Percentiles rank a stretch among this genome's conserved stretches.
Evolutionary conservation across 148 eudicot genomes (phyloP).

Genomic region (Fagopyrum esculentum): DNA sequence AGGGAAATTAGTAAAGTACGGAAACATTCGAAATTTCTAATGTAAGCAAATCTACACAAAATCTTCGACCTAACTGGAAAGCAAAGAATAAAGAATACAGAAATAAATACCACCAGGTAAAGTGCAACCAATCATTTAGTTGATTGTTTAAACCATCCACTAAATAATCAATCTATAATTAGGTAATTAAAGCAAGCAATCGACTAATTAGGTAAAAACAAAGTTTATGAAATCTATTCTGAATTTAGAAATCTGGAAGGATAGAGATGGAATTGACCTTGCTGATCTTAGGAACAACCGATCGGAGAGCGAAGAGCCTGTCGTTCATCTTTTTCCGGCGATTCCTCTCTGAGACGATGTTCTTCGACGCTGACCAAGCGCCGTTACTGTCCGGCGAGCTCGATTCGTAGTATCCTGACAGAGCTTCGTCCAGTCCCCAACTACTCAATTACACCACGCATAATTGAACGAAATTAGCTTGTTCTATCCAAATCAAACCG

Average conservation of each 20-base stretch:
- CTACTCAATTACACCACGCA: neutral
- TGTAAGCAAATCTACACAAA: too few species aligned
- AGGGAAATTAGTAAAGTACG: too few species aligned
- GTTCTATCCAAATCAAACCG: neutral
- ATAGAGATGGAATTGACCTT: neutral
- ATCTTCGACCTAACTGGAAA: too few species aligned
- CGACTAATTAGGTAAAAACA: too few species aligned
- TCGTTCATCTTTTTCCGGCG: constrained; percentile 2
- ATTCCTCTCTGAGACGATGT: constrained; percentile 11
- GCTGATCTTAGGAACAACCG: constrained; percentile 6
- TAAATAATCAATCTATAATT: neutral
- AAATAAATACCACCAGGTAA: neutral
- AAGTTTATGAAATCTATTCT: too few species aligned
- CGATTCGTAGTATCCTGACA: constrained; percentile 6
- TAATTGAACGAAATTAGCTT: neutral
- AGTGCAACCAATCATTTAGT: neutral
- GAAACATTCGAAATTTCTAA: too few species aligned
- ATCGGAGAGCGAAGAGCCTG: constrained; percentile 1
- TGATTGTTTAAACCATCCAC: neutral
- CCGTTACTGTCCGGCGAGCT: constrained; percentile 1
- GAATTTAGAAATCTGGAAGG: too few species aligned
- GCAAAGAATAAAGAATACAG: too few species aligned
- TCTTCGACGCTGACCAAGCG: neutral
- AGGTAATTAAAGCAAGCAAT: too few species aligned
- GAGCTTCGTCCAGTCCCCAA: constrained; percentile 8